Conservation (phyloP, 805 yeast species). For the Brettanomyces bruxellensis region DNA sequence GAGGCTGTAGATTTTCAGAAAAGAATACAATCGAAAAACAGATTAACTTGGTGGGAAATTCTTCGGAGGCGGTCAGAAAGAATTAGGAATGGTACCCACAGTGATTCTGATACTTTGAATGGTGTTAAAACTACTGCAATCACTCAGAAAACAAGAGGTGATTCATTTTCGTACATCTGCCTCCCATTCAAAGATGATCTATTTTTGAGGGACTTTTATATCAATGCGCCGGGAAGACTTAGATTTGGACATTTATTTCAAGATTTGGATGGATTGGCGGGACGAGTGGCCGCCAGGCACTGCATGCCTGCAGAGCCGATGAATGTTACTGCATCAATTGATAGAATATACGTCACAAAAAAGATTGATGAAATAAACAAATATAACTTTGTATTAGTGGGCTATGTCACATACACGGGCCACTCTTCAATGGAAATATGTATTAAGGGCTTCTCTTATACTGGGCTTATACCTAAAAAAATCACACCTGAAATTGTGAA, state of each 20-base stretch:
- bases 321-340: constrained; percentile 92
- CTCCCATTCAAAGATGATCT: constrained; percentile 81
- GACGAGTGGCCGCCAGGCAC: constrained; percentile 86
- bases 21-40: constrained; percentile 23
- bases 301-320: constrained; percentile 95
- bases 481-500: constrained; percentile 51
- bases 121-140: constrained; percentile 65
- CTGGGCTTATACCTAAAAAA: constrained; percentile 38
- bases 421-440: constrained; percentile 92
- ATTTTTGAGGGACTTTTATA: constrained; percentile 78
- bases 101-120: constrained; percentile 63
- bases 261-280: constrained; percentile 90
- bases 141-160: constrained; percentile 64
- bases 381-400: constrained; percentile 75
- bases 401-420: constrained; percentile 94
- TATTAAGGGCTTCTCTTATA: constrained; percentile 77
- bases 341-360: constrained; percentile 79
- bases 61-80: constrained; percentile 64
- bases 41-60: constrained; percentile 85
- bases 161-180: constrained; percentile 61
- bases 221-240: constrained; percentile 84
- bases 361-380: constrained; percentile 70
- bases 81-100: constrained; percentile 60
- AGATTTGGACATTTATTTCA: constrained; percentile 91
- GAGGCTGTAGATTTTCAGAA: constrained; percentile 47